Base-by-base conservation (phyloP, 306 rosid genomes). In the Sesbania bispinosa region DNA sequence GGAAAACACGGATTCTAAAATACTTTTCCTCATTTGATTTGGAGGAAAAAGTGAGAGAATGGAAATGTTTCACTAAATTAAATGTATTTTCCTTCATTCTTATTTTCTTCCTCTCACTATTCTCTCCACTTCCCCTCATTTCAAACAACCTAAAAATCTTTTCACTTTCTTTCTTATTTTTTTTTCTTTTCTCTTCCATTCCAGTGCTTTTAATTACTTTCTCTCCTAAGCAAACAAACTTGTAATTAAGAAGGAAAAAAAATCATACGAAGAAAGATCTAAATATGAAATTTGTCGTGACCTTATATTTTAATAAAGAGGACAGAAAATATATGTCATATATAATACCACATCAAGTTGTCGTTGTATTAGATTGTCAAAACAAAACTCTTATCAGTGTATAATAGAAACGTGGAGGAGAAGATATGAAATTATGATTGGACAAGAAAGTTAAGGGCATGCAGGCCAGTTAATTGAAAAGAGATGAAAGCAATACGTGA, bases 401-500 rank as follows among this genome's bases (percentile, higher is more conserved):
- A 24, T 7, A 20, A n/a, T 24, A 24, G 1, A 63, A 63, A 62
- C 64, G 79, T 63, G 72, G 46, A 14, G 23, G 27, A 66, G 16
- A 67, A 39, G n/a, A 52, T 3, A 30, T 30, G 9, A 30, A 43
- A 26, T n/a, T 19, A 32, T 2, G 27, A 43, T 30, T 45, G 20
- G 59, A 43, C 60, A 74, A 21, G n/a, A 61, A 42, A 65, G 59
- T 14, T 27, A 6, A n/a, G 47, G 41, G 30, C 70, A 54, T 42
- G 73, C 74, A 75, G 16, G 68, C 32, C 21, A 54, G 51, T 42
- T 20, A 66, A 41, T 54, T 66, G 18, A 23, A 33, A 52, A 10
- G 6, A 0, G 13, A 2, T 5, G 1, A 43, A 24, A 39, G 30
- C 16, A 33, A 55, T n/a, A 6, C 60, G 6, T 8, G 58, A 21